Base-by-base conservation (phyloP, 176 grass and related monocot genomes). In the Carex cristatella region DNA sequence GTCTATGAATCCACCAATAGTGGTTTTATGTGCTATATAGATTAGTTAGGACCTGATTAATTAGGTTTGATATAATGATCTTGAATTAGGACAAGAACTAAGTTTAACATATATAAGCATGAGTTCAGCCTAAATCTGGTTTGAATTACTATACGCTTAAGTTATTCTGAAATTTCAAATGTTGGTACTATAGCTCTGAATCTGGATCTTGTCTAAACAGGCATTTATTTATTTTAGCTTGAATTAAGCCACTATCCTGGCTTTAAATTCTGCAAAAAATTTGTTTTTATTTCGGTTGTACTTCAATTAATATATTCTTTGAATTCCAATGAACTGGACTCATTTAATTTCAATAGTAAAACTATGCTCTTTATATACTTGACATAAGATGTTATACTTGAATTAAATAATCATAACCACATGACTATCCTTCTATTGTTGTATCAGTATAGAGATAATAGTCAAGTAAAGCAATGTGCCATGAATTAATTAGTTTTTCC, bases 391-490 rank as follows among this genome's bases (percentile, higher is more conserved):
- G 62, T 63, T 61, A 30, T 10, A 28, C 9, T 15, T 44, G 23
- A 81, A 55, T 14, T 57, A 59, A 48, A 8, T 67, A 40, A 46
- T 38, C 53, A 40, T 8, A 28, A 18, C n/a, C 7, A 37, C 13
- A 18, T 53, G 19, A 15, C 16, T 16, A 6, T 71, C 14, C 35
- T 87, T 75, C n/a, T 19, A 79, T 10, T 61, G 42, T 59, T 86
- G 66, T 70, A 60, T 58, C 64, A 33, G 65, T 33, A 3, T 87
- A 86, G 79, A n/a, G 79, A 69, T 79, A 30, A 49, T 35, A 72
- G 27, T 56, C 83, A 18, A 27, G 18, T 70, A 14, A 81, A 63
- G 54, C 81, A 53, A 66, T 62, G 62, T 89, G 68, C 87, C 65
- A 35, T 85, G 84, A 55, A 55, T 72, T 31, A 55, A 15, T 27